Conservation (phyloP, 805 yeast species). For the Ogataea trehalophila region DNA sequence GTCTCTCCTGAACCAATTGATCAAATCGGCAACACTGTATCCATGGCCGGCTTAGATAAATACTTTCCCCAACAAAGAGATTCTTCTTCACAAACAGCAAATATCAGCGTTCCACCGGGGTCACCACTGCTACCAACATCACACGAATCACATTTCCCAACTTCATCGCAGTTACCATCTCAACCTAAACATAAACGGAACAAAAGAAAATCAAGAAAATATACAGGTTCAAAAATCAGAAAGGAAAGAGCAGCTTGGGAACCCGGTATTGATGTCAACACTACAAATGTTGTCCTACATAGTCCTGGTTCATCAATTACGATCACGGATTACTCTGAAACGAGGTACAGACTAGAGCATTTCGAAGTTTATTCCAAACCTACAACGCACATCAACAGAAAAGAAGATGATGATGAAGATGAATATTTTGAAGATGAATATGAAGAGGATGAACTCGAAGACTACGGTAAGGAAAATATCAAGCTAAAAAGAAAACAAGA, state of each 20-base stretch:
- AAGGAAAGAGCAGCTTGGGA: slow-evolving; percentile 49
- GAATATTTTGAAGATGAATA: slow-evolving; percentile 8
- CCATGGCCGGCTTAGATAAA: too few species aligned
- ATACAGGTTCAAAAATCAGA: slow-evolving; percentile 34
- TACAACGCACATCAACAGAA: neutral
- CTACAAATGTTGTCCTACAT: slow-evolving; percentile 46
- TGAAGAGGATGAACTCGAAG: slow-evolving; percentile 4
- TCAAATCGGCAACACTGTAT: too few species aligned
- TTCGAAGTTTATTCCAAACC: slow-evolving; percentile 33
- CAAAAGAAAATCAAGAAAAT: slow-evolving; percentile 22
- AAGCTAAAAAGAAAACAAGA: too few species aligned
- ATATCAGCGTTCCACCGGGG: neutral
- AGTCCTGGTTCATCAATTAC: slow-evolving; percentile 51
- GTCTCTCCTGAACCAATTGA: too few species aligned
- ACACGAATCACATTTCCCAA: neutral
- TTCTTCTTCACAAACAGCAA: neutral
- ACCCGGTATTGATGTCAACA: slow-evolving; percentile 51
- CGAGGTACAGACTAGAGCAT: slow-evolving; percentile 40
- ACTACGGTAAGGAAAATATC: neutral
- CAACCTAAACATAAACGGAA: slow-evolving; percentile 1
- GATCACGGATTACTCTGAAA: slow-evolving; percentile 45
- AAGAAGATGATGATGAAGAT: slow-evolving; percentile 9
- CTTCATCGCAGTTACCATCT: neutral
- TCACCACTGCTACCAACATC: neutral
- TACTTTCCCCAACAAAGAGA: too few species aligned